phyloP scores from a whole-genome alignment of 1,284 basidiomycete species.

The Boletus semigastroideus region DNA sequence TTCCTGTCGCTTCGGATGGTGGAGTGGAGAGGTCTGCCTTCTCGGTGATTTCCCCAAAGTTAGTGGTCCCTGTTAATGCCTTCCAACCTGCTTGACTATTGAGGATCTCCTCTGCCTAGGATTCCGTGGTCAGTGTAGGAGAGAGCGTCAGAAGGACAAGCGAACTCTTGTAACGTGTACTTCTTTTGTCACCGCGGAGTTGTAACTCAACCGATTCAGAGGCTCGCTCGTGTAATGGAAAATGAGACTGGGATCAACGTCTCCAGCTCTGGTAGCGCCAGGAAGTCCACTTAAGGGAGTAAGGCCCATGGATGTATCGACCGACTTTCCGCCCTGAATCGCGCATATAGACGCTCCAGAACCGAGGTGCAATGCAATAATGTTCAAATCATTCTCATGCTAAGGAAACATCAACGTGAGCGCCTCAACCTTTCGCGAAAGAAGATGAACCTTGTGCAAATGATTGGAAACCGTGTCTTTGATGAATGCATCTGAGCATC shows the following conservation, averaged over 20 bases:
- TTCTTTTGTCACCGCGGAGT: slow-evolving; percentile 44
- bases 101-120: slow-evolving; percentile 71
- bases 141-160: not conserved
- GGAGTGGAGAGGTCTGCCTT: slow-evolving; percentile 31
- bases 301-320: slow-evolving; percentile 84
- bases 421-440: not conserved
- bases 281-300: slow-evolving; percentile 79
- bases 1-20: slow-evolving; percentile 13
- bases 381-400: slow-evolving; percentile 46
- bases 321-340: slow-evolving; percentile 67
- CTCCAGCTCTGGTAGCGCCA: slow-evolving; percentile 83
- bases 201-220: slow-evolving; percentile 47
- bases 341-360: slow-evolving; percentile 82
- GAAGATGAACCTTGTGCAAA: slow-evolving; percentile 48
- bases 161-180: slow-evolving; percentile 62
- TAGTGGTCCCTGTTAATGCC: slow-evolving; percentile 74
- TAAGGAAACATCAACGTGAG: slow-evolving; percentile 13
- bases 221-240: slow-evolving; percentile 77
- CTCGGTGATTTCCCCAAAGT: slow-evolving; percentile 66
- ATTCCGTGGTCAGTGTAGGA: not conserved
- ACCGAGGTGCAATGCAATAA: slow-evolving; percentile 83
- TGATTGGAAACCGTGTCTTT: slow-evolving; percentile 56
- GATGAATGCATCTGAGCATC: slow-evolving; percentile 58
- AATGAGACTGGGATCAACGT: slow-evolving; percentile 80
- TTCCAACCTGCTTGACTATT: slow-evolving; percentile 76